These are phyloP conservation scores for Oryza coarctata DNA, from an alignment of 176 grass and related monocot species.

Conservation along the genomic window DNA sequence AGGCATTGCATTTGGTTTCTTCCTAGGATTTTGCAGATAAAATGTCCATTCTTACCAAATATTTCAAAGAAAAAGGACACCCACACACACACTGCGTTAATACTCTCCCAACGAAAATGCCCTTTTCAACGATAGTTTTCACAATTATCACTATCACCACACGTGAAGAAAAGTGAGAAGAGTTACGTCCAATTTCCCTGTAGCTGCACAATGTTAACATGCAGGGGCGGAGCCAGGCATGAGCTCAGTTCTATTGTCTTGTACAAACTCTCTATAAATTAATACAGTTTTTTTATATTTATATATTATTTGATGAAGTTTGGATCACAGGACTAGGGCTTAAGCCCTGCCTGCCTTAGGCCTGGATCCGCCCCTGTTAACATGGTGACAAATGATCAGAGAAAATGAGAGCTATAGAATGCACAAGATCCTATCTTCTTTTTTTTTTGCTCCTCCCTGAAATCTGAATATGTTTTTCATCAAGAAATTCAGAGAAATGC, in stretches of 20 bases:
- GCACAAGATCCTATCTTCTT: neutral
- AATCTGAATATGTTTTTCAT: neutral
- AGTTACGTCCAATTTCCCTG: neutral
- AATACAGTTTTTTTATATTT: no score
- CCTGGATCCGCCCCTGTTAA: no score
- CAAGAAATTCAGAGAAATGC: neutral
- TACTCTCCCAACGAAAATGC: neutral
- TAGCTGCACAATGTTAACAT: neutral
- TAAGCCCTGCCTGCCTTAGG: no score
- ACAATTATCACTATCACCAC: neutral
- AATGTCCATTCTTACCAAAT: neutral
- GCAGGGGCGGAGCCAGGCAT: no score
- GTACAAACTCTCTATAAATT: no score
- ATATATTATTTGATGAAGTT: no score
- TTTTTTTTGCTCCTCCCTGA: neutral
- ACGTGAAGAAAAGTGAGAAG: neutral
- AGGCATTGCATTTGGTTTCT: neutral
- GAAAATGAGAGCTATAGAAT: neutral
- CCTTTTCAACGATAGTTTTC: conserved; percentile 14
- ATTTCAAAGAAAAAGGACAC: neutral
- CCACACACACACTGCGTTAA: neutral
- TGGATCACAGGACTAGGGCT: no score
- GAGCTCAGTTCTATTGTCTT: no score
- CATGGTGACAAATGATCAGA: neutral
- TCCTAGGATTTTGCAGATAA: neutral